phyloP scores from a whole-genome alignment of 2,329 filamentous ascomycete genomes.

The Metarhizium humberi region DNA sequence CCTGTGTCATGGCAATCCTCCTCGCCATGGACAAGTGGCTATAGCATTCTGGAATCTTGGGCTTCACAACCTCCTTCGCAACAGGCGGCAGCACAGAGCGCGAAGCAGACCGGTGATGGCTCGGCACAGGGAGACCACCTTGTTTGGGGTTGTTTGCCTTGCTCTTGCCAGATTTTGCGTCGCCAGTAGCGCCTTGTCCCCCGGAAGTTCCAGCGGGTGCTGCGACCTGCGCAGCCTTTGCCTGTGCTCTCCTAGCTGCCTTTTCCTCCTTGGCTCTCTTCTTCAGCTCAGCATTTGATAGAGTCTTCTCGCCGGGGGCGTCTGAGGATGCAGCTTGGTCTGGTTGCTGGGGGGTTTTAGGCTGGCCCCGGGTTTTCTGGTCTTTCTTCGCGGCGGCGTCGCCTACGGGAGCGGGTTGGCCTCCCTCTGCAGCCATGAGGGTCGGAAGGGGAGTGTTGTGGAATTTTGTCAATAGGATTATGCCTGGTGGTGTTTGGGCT shows the following conservation, averaged over 20 bases:
- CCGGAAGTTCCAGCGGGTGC: slow-evolving; percentile 15
- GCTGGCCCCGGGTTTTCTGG: slow-evolving; percentile 14
- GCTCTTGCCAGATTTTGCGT: slow-evolving; percentile 29
- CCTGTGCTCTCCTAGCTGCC: slow-evolving; percentile 69
- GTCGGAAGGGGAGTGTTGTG: background rate
- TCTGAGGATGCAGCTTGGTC: slow-evolving; percentile 7
- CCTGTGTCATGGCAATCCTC: slow-evolving; percentile 41
- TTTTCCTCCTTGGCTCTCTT: slow-evolving; percentile 88
- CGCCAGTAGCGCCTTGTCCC: slow-evolving; percentile 23
- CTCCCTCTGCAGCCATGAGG: slow-evolving; percentile 23
- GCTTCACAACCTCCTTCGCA: slow-evolving; percentile 40
- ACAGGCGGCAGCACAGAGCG: slow-evolving; percentile 22
- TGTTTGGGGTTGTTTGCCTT: slow-evolving; percentile 41
- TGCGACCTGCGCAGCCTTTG: slow-evolving; percentile 45
- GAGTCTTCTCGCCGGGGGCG: slow-evolving; percentile 38
- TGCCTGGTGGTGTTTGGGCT: too few species aligned
- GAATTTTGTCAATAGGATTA: too few species aligned
- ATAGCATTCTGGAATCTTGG: slow-evolving; percentile 62
- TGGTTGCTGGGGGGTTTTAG: slow-evolving; percentile 11
- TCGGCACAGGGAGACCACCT: slow-evolving; percentile 27
- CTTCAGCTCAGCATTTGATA: slow-evolving; percentile 73
- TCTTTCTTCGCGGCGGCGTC: slow-evolving; percentile 15
- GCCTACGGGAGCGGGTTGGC: slow-evolving; percentile 18
- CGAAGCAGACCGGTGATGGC: slow-evolving; percentile 24
- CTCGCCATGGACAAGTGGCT: slow-evolving; percentile 69